These are phyloP conservation scores for Lecanosticta acicola DNA, from an alignment of 2,329 filamentous ascomycete species.

Conservation along the genomic window DNA sequence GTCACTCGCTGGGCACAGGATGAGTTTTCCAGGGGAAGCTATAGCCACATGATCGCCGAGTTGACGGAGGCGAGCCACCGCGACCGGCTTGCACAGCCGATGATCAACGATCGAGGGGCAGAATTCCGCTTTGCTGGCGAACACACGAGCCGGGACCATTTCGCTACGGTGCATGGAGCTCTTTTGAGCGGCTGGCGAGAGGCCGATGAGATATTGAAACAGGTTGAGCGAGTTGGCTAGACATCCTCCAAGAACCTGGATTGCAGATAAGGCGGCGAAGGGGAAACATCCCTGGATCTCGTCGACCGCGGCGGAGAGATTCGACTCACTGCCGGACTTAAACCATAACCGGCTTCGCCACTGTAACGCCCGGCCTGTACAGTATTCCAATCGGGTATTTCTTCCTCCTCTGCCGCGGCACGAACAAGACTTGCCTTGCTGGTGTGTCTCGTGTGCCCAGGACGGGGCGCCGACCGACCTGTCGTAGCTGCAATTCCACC, in stretches of 20 bases:
- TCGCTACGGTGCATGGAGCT: slow-evolving; percentile 27
- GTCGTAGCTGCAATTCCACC: background rate
- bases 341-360: no score
- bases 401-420: background rate
- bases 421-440: background rate
- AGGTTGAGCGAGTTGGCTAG: no score
- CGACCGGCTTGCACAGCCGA: slow-evolving; percentile 15
- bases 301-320: background rate
- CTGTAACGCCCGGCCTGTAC: background rate
- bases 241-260: no score
- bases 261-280: background rate
- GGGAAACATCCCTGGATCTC: background rate
- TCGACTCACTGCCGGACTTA: no score
- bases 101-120: slow-evolving; percentile 9
- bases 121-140: slow-evolving; percentile 25
- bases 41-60: slow-evolving; percentile 24
- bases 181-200: slow-evolving; percentile 25
- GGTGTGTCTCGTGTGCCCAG: background rate
- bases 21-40: slow-evolving; percentile 19
- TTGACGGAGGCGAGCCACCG: slow-evolving; percentile 18
- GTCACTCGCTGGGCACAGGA: slow-evolving; percentile 24
- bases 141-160: slow-evolving; percentile 24
- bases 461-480: background rate
- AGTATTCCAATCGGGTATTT: background rate
- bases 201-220: slow-evolving; percentile 18